Conservation (phyloP, 176 grass and related monocot species). For the Rhynchospora breviuscula region DNA sequence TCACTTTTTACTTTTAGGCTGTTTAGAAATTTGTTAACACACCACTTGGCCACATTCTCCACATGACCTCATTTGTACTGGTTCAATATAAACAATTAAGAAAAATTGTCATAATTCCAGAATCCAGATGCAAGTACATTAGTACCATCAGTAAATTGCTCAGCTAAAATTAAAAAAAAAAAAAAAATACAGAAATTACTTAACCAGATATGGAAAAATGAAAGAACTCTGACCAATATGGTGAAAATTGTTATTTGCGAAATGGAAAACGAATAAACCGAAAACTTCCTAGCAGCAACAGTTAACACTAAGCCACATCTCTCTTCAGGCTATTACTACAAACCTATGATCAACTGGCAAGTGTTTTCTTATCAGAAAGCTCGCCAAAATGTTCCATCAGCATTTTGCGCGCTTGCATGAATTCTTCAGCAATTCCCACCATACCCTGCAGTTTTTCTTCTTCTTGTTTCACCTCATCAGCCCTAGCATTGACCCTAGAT, state of each 20-base stretch:
- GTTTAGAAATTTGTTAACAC: not conserved
- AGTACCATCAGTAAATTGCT: not conserved
- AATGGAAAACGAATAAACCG: not conserved
- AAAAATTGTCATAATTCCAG: not conserved
- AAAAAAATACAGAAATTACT: not conserved
- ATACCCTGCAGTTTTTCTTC: conserved; percentile 64
- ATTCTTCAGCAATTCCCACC: conserved; percentile 53
- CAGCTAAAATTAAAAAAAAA: not conserved
- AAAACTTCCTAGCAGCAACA: not conserved
- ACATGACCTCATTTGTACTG: not conserved
- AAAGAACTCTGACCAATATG: not conserved
- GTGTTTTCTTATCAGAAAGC: conserved; percentile 4
- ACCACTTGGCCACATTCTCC: not conserved
- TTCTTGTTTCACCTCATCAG: conserved; percentile 65
- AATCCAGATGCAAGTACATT: not conserved
- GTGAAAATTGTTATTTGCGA: not conserved
- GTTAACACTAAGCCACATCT: not conserved
- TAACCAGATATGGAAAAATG: not conserved
- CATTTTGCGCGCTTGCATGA: conserved; percentile 36
- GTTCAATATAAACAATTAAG: not conserved
- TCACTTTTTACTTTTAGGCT: not conserved
- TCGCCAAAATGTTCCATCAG: conserved; percentile 36
- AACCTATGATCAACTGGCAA: not conserved
- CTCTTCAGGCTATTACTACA: not conserved
- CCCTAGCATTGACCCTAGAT: conserved; percentile 37